phyloP scores from a whole-genome alignment of 768 basidiomycete species.

The Daedalea quercina region DNA sequence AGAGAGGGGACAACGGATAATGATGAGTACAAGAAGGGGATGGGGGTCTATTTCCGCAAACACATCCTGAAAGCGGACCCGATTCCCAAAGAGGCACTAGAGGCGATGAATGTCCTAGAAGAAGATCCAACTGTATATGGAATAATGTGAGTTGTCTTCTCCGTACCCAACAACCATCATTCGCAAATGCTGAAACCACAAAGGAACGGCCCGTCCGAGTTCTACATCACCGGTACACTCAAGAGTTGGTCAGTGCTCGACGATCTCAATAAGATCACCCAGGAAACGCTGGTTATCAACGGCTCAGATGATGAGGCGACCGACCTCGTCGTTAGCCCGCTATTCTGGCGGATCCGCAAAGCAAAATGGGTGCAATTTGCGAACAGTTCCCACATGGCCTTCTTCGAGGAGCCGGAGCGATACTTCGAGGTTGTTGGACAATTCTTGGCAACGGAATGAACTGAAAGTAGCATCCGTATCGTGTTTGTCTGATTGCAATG shows the following conservation, averaged over 20 bases:
- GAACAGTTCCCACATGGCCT: constrained; percentile 37
- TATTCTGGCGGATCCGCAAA: constrained; percentile 31
- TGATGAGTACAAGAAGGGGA: neutral
- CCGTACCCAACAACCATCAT: neutral
- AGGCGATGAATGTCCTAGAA: constrained; percentile 17
- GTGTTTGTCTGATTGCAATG: too few relatives aligned
- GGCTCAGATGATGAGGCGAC: constrained; percentile 35
- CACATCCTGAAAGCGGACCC: neutral
- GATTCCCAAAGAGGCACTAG: constrained; percentile 21
- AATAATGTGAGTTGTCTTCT: constrained; percentile 24
- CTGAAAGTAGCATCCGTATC: too few relatives aligned
- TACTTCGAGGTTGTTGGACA: constrained; percentile 33
- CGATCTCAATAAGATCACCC: constrained; percentile 33
- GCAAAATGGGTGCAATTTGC: constrained; percentile 40
- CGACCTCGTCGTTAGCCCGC: constrained; percentile 30
- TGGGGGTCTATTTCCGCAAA: neutral
- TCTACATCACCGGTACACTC: constrained; percentile 32
- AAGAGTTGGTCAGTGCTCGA: constrained; percentile 42
- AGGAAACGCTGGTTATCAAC: constrained; percentile 29
- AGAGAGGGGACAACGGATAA: constrained; percentile 1
- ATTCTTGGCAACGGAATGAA: constrained; percentile 19
- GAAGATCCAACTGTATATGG: constrained; percentile 31
- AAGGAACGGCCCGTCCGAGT: constrained; percentile 29
- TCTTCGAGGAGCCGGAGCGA: constrained; percentile 34
- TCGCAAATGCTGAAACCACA: neutral